These are phyloP conservation scores for Rhodotorula sp. DNA, from an alignment of 1,284 basidiomycete species.

Conservation along the genomic window DNA sequence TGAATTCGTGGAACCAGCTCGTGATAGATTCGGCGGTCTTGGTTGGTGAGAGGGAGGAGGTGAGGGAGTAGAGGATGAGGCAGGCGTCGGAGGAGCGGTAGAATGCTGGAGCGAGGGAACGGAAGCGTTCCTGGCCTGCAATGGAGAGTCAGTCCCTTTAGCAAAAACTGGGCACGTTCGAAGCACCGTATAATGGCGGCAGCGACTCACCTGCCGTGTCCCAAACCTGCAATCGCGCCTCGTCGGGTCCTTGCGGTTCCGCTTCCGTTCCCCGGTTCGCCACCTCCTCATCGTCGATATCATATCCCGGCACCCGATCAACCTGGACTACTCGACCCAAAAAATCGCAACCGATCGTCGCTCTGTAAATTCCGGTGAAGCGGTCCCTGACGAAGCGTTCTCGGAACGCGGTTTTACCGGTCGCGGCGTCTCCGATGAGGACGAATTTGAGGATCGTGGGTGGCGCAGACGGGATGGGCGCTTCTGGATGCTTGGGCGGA, in stretches of 20 bases:
- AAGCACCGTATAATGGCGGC: background rate
- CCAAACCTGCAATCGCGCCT: slow-evolving; percentile 73
- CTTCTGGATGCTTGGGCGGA: background rate
- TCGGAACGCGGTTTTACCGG: slow-evolving; percentile 42
- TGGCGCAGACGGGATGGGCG: background rate
- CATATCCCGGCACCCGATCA: background rate
- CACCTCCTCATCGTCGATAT: slow-evolving; percentile 50
- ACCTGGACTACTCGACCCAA: slow-evolving; percentile 52
- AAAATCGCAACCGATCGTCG: slow-evolving; percentile 80
- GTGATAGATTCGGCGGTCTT: slow-evolving; percentile 47
- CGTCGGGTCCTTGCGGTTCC: slow-evolving; percentile 46
- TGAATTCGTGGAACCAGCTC: slow-evolving; percentile 76
- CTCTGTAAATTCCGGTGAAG: slow-evolving; percentile 70
- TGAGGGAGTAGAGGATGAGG: slow-evolving; percentile 74
- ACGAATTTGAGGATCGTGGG: slow-evolving; percentile 28
- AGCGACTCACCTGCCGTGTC: slow-evolving; percentile 49
- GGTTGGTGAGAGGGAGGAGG: slow-evolving; percentile 49
- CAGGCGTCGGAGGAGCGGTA: slow-evolving; percentile 77
- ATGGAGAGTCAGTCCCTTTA: slow-evolving; percentile 40
- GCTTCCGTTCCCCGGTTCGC: slow-evolving; percentile 48
- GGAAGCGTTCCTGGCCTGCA: slow-evolving; percentile 79
- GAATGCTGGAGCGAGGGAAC: slow-evolving; percentile 71
- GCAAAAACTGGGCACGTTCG: no score
- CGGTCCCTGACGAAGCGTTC: slow-evolving; percentile 23
- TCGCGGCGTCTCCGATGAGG: slow-evolving; percentile 32